Evolutionary conservation across 2,329 filamentous ascomycete species (phyloP).

Genomic region (Claviceps sp.): DNA sequence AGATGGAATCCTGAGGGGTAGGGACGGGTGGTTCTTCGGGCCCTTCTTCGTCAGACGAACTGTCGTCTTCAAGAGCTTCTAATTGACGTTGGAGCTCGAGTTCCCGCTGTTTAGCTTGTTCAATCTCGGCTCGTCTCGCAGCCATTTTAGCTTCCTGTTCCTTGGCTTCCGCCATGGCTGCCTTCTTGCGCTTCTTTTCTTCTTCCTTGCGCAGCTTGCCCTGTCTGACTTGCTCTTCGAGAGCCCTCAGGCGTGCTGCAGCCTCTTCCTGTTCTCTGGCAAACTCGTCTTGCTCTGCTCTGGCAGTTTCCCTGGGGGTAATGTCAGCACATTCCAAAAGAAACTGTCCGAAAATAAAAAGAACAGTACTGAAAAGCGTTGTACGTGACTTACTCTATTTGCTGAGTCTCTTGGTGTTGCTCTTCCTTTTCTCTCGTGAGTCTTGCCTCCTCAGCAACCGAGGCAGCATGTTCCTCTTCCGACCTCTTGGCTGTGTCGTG

Average conservation of each 20-base stretch:
- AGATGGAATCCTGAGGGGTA: conserved; percentile 44
- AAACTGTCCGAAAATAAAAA: too few species aligned
- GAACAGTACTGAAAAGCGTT: background rate
- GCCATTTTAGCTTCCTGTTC: conserved; percentile 78
- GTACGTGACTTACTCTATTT: conserved; percentile 64
- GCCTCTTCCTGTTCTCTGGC: conserved; percentile 68
- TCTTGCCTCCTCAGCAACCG: conserved; percentile 52
- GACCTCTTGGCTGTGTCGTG: conserved; percentile 40
- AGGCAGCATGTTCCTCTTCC: conserved; percentile 42
- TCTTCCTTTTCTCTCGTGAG: conserved; percentile 60
- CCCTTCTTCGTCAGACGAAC: conserved; percentile 66
- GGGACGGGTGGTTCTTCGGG: conserved; percentile 43
- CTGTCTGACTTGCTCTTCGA: conserved; percentile 87
- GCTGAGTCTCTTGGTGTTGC: conserved; percentile 58
- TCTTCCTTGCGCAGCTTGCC: conserved; percentile 94
- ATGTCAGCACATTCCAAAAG: background rate
- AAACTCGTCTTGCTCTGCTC: conserved; percentile 66
- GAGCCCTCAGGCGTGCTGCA: conserved; percentile 67
- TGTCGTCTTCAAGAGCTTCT: conserved; percentile 59
- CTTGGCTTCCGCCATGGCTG: conserved; percentile 70
- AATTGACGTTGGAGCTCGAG: conserved; percentile 80
- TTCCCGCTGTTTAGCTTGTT: conserved; percentile 80
- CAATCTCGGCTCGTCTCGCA: conserved; percentile 78
- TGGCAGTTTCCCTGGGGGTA: conserved; percentile 51
- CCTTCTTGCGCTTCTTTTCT: conserved; percentile 86